Evolutionary conservation across 441 rosid species (phyloP).

Genomic region (Brassica balearica): DNA sequence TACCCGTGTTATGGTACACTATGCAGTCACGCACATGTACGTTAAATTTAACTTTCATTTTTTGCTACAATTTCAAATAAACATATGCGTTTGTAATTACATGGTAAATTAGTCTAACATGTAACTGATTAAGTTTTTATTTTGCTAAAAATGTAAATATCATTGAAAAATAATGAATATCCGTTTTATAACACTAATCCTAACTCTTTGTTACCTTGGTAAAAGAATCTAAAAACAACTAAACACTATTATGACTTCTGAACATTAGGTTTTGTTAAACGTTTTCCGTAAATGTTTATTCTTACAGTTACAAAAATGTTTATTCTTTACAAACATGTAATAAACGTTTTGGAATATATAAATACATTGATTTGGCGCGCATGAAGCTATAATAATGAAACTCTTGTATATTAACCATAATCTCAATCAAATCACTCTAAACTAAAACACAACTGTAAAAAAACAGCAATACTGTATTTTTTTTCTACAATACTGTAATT

Average conservation of each 20-base stretch:
- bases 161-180: not conserved
- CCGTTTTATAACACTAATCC: not conserved
- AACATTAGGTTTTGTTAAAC: not conserved
- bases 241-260: not conserved
- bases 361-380: too few relatives aligned
- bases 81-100: not conserved
- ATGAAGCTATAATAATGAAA: not conserved
- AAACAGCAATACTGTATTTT: not conserved
- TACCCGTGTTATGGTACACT: not conserved
- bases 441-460: not conserved
- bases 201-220: not conserved
- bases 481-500: not conserved
- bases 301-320: not conserved
- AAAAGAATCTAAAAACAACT: not conserved
- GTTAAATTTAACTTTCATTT: not conserved
- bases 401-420: not conserved
- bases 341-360: not conserved
- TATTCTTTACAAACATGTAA: not conserved
- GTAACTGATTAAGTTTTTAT: not conserved
- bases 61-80: not conserved
- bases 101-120: conserved; percentile 5
- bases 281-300: not conserved
- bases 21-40: not conserved
- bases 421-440: not conserved
- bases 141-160: not conserved